phyloP scores from a whole-genome alignment of 169 alveolate species.

The Theileria luwenshuni region DNA sequence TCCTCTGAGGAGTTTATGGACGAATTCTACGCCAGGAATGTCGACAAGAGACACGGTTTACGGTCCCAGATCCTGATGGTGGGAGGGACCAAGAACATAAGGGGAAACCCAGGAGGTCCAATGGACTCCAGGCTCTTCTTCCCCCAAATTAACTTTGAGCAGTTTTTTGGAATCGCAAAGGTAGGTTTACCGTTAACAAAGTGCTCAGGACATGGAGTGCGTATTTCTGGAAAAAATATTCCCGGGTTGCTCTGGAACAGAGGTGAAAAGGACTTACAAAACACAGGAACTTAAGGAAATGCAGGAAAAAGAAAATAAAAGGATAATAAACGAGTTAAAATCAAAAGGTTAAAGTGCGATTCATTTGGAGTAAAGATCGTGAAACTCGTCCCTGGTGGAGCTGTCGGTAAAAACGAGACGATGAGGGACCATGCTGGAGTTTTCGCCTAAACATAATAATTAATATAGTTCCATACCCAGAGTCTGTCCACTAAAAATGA shows the following conservation, averaged over 20 bases:
- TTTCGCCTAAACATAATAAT: slow-evolving; percentile 38
- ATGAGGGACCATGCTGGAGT: slow-evolving; percentile 45
- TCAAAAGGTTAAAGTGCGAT: neutral
- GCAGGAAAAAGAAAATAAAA: slow-evolving; percentile 10
- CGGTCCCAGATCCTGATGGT: slow-evolving; percentile 63
- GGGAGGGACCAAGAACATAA: slow-evolving; percentile 65
- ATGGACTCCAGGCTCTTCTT: slow-evolving; percentile 45
- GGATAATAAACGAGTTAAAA: neutral
- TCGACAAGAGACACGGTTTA: slow-evolving; percentile 57
- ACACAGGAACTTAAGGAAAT: slow-evolving; percentile 19
- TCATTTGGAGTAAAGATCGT: slow-evolving; percentile 20
- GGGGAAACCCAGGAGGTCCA: slow-evolving; percentile 66
- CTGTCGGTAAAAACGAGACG: slow-evolving; percentile 51
- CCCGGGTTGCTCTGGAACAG: slow-evolving; percentile 21
- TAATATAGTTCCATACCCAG: slow-evolving; percentile 29
- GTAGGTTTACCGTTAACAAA: neutral
- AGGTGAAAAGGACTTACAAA: slow-evolving; percentile 8
- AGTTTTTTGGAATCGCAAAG: slow-evolving; percentile 44
- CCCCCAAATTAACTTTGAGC: slow-evolving; percentile 61
- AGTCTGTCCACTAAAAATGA: slow-evolving; percentile 61
- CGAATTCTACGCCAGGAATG: slow-evolving; percentile 59
- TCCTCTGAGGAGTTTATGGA: slow-evolving; percentile 49
- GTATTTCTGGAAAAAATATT: slow-evolving; percentile 44
- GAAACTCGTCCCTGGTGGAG: slow-evolving; percentile 41
- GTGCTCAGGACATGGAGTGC: slow-evolving; percentile 52